Conservation (phyloP, 164 flowering plant genomes). For the Vitis cinerea region DNA sequence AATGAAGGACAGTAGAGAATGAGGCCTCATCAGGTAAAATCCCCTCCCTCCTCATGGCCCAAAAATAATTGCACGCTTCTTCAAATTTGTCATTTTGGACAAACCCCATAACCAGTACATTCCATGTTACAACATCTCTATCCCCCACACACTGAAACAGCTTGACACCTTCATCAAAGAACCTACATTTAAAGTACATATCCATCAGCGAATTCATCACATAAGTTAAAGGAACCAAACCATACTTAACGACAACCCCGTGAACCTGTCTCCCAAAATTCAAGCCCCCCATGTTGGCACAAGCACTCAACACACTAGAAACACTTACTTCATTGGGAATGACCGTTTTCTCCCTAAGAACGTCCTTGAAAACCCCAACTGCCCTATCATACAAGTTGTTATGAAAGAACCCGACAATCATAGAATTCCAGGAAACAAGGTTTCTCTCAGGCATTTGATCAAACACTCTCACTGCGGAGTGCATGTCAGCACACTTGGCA, state of each 20-base stretch:
- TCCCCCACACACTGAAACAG: slow-evolving; percentile 31
- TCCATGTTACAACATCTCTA: slow-evolving; percentile 61
- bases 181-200: slow-evolving; percentile 58
- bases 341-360: slow-evolving; percentile 27
- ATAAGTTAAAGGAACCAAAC: slow-evolving; percentile 27
- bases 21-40: slow-evolving; percentile 50
- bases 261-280: slow-evolving; percentile 56
- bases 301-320: slow-evolving; percentile 51
- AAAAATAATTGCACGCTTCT: slow-evolving; percentile 50
- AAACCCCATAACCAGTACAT: slow-evolving; percentile 56
- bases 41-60: slow-evolving; percentile 54
- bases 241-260: slow-evolving; percentile 39
- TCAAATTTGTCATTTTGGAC: slow-evolving; percentile 41
- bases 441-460: slow-evolving; percentile 62
- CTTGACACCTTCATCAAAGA: slow-evolving; percentile 35
- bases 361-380: slow-evolving; percentile 24
- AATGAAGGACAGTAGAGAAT: slow-evolving; percentile 50
- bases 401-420: slow-evolving; percentile 53
- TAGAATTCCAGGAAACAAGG: slow-evolving; percentile 65
- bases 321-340: slow-evolving; percentile 51
- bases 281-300: slow-evolving; percentile 34
- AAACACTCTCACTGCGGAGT: slow-evolving; percentile 40
- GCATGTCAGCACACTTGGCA: slow-evolving; percentile 39
- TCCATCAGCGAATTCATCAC: slow-evolving; percentile 55
- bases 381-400: slow-evolving; percentile 38